phyloP scores from a whole-genome alignment of 2,329 filamentous ascomycete genomes.

The Hypomyces rosellus region DNA sequence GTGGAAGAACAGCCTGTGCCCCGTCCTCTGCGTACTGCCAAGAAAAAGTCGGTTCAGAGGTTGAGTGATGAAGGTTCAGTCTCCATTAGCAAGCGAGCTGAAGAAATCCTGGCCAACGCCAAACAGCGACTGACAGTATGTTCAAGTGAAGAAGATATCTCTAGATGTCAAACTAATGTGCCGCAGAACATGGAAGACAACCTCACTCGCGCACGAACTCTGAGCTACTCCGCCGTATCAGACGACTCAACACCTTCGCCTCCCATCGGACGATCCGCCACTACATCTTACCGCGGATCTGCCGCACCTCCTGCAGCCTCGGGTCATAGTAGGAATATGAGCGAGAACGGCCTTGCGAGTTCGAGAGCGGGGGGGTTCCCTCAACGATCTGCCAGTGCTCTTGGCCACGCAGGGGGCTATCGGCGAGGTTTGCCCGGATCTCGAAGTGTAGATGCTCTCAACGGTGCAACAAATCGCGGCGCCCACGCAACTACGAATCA shows the following conservation, averaged over 20 bases:
- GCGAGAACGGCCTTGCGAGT: slow-evolving; percentile 24
- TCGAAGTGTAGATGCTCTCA: slow-evolving; percentile 37
- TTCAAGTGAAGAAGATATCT: neutral
- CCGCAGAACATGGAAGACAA: slow-evolving; percentile 88
- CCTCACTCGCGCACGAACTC: slow-evolving; percentile 67
- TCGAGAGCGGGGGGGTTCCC: slow-evolving; percentile 29
- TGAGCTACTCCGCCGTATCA: slow-evolving; percentile 41
- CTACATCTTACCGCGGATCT: slow-evolving; percentile 18
- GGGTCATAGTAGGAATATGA: slow-evolving; percentile 26
- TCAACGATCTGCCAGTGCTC: slow-evolving; percentile 58
- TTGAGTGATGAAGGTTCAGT: slow-evolving; percentile 57
- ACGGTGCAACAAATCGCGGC: slow-evolving; percentile 19
- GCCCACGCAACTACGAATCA: slow-evolving; percentile 24
- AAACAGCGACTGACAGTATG: slow-evolving; percentile 82
- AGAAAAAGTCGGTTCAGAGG: slow-evolving; percentile 13
- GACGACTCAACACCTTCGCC: slow-evolving; percentile 50
- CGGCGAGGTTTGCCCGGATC: slow-evolving; percentile 42
- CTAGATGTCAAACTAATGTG: neutral
- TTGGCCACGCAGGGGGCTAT: slow-evolving; percentile 53
- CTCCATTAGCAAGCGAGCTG: slow-evolving; percentile 73
- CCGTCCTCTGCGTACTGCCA: slow-evolving; percentile 12
- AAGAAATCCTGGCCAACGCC: slow-evolving; percentile 86
- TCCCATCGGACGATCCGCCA: slow-evolving; percentile 29
- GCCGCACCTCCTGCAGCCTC: slow-evolving; percentile 12
- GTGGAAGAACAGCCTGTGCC: slow-evolving; percentile 37